Percentiles rank a stretch among this genome's conserved stretches.
phyloP scores from a whole-genome alignment of 352 stramenopile species.

The Ophiocytium majus region DNA sequence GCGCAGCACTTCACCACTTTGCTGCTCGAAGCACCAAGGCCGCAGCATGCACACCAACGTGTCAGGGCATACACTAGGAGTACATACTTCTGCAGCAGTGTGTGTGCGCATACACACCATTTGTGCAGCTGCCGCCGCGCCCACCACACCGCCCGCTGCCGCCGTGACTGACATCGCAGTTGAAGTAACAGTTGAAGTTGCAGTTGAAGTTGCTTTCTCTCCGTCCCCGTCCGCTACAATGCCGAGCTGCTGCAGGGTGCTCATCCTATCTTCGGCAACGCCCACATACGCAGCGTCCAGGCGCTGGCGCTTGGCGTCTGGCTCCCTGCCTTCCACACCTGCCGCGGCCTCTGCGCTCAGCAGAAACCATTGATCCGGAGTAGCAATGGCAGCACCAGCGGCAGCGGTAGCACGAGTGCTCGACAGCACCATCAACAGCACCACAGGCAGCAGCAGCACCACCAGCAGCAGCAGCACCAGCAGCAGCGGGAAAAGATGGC shows the following conservation, averaged over 20 bases:
- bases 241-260: background rate
- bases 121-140: too few species aligned
- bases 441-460: too few species aligned
- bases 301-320: background rate
- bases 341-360: background rate
- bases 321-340: background rate
- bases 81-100: too few species aligned
- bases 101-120: too few species aligned
- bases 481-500: background rate
- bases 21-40: too few species aligned
- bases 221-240: background rate
- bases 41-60: background rate
- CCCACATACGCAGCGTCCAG: background rate
- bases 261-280: background rate
- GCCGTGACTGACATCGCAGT: background rate
- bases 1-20: too few species aligned
- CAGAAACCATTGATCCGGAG: background rate
- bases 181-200: background rate
- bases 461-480: too few species aligned
- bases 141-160: too few species aligned
- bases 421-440: background rate
- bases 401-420: background rate
- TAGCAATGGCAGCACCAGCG: background rate
- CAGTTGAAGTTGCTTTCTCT: background rate
- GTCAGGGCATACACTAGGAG: background rate